Conservation (phyloP, 2,329 filamentous ascomycete species). For the Xylariaceae sp. region DNA sequence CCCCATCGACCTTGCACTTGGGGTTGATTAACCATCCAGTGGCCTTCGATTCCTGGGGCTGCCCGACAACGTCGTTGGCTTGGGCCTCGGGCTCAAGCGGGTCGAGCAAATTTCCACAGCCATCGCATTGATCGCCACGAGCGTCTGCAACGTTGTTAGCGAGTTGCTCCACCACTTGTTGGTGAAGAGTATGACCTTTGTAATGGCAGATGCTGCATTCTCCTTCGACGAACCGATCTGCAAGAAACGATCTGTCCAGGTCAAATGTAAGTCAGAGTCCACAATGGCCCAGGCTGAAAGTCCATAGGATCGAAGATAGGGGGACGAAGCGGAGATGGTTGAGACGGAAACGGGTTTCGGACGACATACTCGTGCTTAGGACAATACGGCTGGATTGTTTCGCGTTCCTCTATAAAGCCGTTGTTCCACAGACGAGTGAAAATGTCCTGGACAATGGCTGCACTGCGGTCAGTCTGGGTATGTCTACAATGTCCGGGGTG, state of each 20-base stretch:
- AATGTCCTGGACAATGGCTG: slow-evolving; percentile 70
- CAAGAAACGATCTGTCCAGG: slow-evolving; percentile 58
- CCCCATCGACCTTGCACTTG: slow-evolving; percentile 81
- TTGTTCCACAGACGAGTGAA: slow-evolving; percentile 85
- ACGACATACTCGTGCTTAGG: slow-evolving; percentile 54
- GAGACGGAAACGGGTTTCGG: not conserved
- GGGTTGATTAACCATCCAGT: slow-evolving; percentile 36
- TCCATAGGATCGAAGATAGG: not conserved
- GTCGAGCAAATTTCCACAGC: slow-evolving; percentile 67
- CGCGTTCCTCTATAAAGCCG: slow-evolving; percentile 79
- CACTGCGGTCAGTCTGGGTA: too few relatives aligned
- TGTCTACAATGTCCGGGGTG: too few relatives aligned
- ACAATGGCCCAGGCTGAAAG: not conserved
- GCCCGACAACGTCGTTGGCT: slow-evolving; percentile 26
- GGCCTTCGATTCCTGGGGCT: slow-evolving; percentile 22
- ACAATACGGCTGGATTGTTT: slow-evolving; percentile 87
- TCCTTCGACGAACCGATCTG: slow-evolving; percentile 60
- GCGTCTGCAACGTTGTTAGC: slow-evolving; percentile 3
- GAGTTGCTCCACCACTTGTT: not conserved
- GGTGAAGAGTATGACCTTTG: slow-evolving; percentile 26
- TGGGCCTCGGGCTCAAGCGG: slow-evolving; percentile 52
- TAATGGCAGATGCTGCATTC: slow-evolving; percentile 55
- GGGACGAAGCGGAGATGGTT: not conserved
- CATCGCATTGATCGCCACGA: slow-evolving; percentile 47
- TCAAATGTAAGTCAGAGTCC: slow-evolving; percentile 1